Evolutionary conservation across 768 basidiomycete species (phyloP).

Genomic region (Obba rivulosa): DNA sequence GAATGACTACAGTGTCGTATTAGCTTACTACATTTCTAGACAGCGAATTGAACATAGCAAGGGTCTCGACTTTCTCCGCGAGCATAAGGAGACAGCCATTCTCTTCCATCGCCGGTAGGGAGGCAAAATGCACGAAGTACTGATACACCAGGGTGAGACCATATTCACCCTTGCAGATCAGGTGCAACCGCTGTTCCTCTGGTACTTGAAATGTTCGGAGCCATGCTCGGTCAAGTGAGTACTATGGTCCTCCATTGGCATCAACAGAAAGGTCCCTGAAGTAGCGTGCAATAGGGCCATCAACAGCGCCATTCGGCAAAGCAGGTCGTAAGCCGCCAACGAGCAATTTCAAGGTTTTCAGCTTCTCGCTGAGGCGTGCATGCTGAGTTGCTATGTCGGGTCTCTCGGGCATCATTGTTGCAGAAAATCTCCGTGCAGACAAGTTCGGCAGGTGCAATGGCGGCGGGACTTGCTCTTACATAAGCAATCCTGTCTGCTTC

Average conservation of each 20-base stretch:
- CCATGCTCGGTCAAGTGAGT: slow-evolving; percentile 2
- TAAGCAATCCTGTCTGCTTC: too few relatives aligned
- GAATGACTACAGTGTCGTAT: too few relatives aligned
- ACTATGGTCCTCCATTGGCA: slow-evolving; percentile 1
- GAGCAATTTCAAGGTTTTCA: background rate
- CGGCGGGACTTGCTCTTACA: too few relatives aligned
- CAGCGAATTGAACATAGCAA: background rate
- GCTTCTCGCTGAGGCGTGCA: background rate
- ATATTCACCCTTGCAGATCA: too few relatives aligned
- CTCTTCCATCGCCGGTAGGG: background rate
- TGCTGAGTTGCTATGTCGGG: background rate
- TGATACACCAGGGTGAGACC: background rate
- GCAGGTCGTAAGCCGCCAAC: background rate
- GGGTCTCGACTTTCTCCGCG: background rate
- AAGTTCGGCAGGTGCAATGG: too few relatives aligned
- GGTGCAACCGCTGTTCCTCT: background rate
- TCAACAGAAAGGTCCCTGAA: background rate
- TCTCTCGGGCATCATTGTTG: too few relatives aligned
- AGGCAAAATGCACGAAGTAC: background rate
- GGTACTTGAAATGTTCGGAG: slow-evolving; percentile 1
- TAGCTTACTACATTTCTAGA: too few relatives aligned
- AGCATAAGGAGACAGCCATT: background rate
- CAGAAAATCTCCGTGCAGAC: too few relatives aligned
- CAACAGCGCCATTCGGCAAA: background rate
- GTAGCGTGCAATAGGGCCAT: background rate